Evolutionary conservation across 148 eudicot genomes (phyloP), one percentile per base, ranked within the genome.

Genomic region (Salicornia ramosissima): DNA sequence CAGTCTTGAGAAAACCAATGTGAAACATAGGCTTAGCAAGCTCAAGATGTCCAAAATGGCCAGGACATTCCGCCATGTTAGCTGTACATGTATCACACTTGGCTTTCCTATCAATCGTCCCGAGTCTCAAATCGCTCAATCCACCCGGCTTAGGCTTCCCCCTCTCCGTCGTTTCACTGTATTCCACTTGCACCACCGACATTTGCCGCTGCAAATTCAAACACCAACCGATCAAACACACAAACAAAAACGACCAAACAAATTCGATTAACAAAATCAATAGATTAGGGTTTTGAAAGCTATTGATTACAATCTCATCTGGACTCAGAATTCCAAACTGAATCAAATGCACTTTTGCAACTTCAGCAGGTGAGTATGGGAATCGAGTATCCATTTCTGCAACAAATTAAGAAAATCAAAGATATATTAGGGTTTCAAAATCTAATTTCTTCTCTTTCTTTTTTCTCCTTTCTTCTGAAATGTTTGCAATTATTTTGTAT

Each of bases 21-120:
- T 95, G 99, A 75, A 80, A 95, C 97, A 95, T 91, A 9, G 99
- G 99, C 68, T 95, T 95, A 1, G 99, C 99, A 5, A 95, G 94
- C 91, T 95, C 99, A 33, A 95, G 91, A 71, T 95, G 99, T 6
- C 99, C 99, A 63, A 95, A 95, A 65, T 95, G 99, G 19, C 99
- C 99, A 5, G 99, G 97, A 63, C 99, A 95, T 72, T 95, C 99
- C 0, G 97, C 96, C 99, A 91, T 95, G 26, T 81, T 95, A 0
- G 97, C 97, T 80, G 87, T 89, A 68, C 99, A 95, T 6, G 99
- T 95, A 72, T 95, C 99, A 50, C 99, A 95, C 84, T 91, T 95
- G 78, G 87, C 70, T 78, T 95, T 95, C 74, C 99, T 69, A 65
- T 95, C 99, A 71, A 95, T 95, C 1, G 97, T 95, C 18, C 99